These are phyloP conservation scores for Skeletonema costatum DNA, from an alignment of 108 stramenopile species.

Conservation along the genomic window DNA sequence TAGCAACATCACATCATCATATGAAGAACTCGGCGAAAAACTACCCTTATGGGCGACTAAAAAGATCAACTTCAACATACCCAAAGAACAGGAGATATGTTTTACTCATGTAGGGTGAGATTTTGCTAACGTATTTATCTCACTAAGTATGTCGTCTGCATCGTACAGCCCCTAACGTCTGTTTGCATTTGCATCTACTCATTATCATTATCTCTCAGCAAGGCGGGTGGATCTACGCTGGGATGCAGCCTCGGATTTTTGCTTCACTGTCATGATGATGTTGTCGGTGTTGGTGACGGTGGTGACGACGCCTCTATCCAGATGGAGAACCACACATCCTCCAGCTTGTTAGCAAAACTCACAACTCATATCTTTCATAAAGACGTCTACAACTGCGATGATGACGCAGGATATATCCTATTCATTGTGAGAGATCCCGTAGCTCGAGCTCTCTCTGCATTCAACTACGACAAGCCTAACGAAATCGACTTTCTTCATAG, in stretches of 20 bases:
- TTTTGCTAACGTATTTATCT: too few relatives aligned
- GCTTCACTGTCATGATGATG: slow-evolving; percentile 21
- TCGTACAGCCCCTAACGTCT: too few relatives aligned
- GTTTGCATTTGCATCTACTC: too few relatives aligned
- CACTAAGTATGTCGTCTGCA: too few relatives aligned
- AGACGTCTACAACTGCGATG: slow-evolving; percentile 36
- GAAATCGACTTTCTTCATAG: neutral
- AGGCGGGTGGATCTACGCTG: slow-evolving; percentile 35
- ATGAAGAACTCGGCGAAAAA: slow-evolving; percentile 1
- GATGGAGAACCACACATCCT: neutral
- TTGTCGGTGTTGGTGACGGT: neutral
- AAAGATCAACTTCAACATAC: slow-evolving; percentile 24
- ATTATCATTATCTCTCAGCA: neutral
- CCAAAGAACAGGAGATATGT: slow-evolving; percentile 27
- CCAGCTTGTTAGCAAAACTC: slow-evolving; percentile 12
- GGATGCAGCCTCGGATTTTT: slow-evolving; percentile 42
- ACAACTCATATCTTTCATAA: slow-evolving; percentile 40
- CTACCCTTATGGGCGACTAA: slow-evolving; percentile 30
- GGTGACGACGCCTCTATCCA: too few relatives aligned
- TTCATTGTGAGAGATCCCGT: slow-evolving; percentile 40
- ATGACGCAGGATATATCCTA: slow-evolving; percentile 29
- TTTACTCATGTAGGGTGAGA: slow-evolving; percentile 32
- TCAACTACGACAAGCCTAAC: slow-evolving; percentile 42
- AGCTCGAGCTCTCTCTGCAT: slow-evolving; percentile 27
- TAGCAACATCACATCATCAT: neutral